Evolutionary conservation across 2,329 filamentous ascomycete genomes (phyloP).

Genomic region (Alternaria sp.): DNA sequence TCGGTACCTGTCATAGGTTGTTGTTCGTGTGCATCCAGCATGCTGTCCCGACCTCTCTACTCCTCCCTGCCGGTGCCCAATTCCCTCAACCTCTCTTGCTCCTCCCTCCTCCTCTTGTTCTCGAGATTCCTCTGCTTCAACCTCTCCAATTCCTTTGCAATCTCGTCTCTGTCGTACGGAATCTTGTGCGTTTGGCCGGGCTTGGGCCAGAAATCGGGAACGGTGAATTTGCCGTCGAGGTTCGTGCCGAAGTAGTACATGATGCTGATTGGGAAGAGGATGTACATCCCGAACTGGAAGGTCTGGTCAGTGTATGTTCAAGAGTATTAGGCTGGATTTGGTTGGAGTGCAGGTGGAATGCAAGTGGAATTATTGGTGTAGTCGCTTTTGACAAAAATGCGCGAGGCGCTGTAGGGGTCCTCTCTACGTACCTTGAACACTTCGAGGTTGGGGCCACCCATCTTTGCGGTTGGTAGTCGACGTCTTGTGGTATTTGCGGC

Average conservation of each 20-base stretch:
- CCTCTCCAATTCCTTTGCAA: slow-evolving; percentile 78
- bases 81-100: slow-evolving; percentile 42
- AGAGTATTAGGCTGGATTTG: neutral
- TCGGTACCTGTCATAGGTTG: neutral
- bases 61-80: slow-evolving; percentile 23
- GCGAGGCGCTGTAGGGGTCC: neutral
- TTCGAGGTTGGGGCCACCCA: slow-evolving; percentile 90
- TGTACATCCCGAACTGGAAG: slow-evolving; percentile 92
- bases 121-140: slow-evolving; percentile 62
- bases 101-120: slow-evolving; percentile 57
- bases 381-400: neutral
- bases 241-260: slow-evolving; percentile 99
- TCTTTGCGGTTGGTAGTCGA: slow-evolving; percentile 44
- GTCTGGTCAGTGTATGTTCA: neutral
- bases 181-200: slow-evolving; percentile 77
- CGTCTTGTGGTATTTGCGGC: neutral
- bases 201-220: slow-evolving; percentile 93
- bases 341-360: neutral
- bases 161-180: slow-evolving; percentile 80
- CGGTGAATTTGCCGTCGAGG: slow-evolving; percentile 82
- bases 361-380: slow-evolving; percentile 2
- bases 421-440: slow-evolving; percentile 78
- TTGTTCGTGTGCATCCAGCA: neutral
- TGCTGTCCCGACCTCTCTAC: slow-evolving; percentile 1
- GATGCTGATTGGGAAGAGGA: slow-evolving; percentile 97